These are phyloP conservation scores for Phytophthora tentaculata DNA, from an alignment of 352 stramenopile genomes.

Conservation along the genomic window DNA sequence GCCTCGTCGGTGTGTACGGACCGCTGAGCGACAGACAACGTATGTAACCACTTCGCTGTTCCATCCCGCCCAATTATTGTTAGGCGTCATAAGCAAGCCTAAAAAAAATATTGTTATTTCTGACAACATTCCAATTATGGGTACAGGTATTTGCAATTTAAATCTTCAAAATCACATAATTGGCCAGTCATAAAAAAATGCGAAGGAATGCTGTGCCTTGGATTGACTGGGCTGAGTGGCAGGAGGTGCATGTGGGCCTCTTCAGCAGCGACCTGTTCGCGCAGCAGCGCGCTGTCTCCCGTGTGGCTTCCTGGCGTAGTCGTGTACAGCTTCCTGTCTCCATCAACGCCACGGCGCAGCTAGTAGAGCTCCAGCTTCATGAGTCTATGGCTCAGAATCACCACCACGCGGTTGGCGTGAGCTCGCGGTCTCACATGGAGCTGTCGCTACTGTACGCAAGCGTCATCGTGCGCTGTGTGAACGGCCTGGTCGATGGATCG, in stretches of 20 bases:
- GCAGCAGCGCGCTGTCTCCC: slow-evolving; percentile 63
- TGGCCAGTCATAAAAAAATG: too few species aligned
- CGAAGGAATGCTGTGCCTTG: slow-evolving; percentile 59
- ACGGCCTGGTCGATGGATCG: slow-evolving; percentile 82
- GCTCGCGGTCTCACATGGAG: slow-evolving; percentile 80
- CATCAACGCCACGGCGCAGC: slow-evolving; percentile 77
- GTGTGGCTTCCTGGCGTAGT: slow-evolving; percentile 72
- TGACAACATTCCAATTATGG: slow-evolving; percentile 7
- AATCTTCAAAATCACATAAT: background rate
- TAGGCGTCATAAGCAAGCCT: slow-evolving; percentile 2
- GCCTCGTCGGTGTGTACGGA: slow-evolving; percentile 72
- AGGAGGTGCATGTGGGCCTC: slow-evolving; percentile 62
- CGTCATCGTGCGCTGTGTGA: slow-evolving; percentile 80
- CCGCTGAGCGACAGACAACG: slow-evolving; percentile 31
- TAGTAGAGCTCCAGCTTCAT: slow-evolving; percentile 80
- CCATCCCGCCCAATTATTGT: slow-evolving; percentile 21
- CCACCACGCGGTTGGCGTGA: slow-evolving; percentile 70
- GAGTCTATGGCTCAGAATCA: slow-evolving; percentile 71
- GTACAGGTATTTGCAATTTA: background rate
- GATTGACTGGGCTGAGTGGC: slow-evolving; percentile 82
- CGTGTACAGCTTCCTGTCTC: slow-evolving; percentile 77
- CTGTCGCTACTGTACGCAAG: slow-evolving; percentile 73
- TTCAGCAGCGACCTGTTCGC: slow-evolving; percentile 53
- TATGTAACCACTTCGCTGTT: background rate
- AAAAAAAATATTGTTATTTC: slow-evolving; percentile 32